Conservation (phyloP, 2,329 filamentous ascomycete genomes). For the Monilinia polystroma region DNA sequence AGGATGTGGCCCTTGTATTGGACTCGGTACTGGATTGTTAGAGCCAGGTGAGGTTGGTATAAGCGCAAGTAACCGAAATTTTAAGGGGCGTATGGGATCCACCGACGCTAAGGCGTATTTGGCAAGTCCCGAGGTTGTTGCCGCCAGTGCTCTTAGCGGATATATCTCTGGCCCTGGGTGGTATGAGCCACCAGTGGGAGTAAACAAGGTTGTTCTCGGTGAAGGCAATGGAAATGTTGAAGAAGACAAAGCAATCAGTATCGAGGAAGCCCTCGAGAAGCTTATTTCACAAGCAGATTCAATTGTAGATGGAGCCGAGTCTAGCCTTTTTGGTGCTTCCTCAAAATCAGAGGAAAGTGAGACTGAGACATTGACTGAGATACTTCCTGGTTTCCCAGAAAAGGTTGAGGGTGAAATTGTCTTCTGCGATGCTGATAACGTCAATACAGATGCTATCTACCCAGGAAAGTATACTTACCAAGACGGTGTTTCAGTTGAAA, state of each 20-base stretch:
- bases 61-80: slow-evolving; percentile 81
- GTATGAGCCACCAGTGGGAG: slow-evolving; percentile 71
- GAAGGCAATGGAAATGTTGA: slow-evolving; percentile 67
- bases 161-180: slow-evolving; percentile 73
- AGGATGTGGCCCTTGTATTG: slow-evolving; percentile 84
- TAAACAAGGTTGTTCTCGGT: slow-evolving; percentile 65
- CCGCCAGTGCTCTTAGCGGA: slow-evolving; percentile 77
- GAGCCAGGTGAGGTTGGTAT: slow-evolving; percentile 87
- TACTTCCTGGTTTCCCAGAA: slow-evolving; percentile 84
- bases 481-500: slow-evolving; percentile 71
- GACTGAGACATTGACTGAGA: slow-evolving; percentile 60
- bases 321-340: slow-evolving; percentile 35
- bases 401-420: slow-evolving; percentile 82
- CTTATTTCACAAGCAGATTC: slow-evolving; percentile 66
- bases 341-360: slow-evolving; percentile 43
- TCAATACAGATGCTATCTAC: slow-evolving; percentile 93
- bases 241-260: slow-evolving; percentile 63
- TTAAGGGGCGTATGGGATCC: slow-evolving; percentile 86
- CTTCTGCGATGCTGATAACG: slow-evolving; percentile 81
- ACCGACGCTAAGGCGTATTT: slow-evolving; percentile 81
- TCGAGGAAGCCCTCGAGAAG: slow-evolving; percentile 70
- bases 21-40: slow-evolving; percentile 72
- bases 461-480: slow-evolving; percentile 91
- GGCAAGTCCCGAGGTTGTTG: slow-evolving; percentile 85
- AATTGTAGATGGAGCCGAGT: slow-evolving; percentile 42